Evolutionary conservation across 2,329 filamentous ascomycete species (phyloP).

Genomic region (Pseudogymnoascus sp.): DNA sequence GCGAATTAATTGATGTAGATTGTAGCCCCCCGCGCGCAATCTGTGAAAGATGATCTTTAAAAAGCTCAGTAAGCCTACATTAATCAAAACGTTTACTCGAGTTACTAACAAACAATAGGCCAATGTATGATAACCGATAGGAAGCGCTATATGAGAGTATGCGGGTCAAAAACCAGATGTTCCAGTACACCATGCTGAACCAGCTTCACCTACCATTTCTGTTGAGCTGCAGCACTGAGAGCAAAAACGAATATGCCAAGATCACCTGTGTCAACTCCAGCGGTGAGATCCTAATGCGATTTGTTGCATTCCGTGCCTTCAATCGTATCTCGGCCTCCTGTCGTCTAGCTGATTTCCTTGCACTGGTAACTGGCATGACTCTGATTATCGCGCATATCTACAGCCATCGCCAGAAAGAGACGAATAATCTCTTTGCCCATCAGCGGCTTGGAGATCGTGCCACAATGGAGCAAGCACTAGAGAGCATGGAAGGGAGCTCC

Average conservation of each 20-base stretch:
- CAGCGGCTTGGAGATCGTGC: slow-evolving; percentile 34
- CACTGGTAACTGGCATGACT: slow-evolving; percentile 31
- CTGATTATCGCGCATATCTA: slow-evolving; percentile 32
- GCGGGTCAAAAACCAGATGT: too few species aligned
- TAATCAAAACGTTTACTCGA: not conserved
- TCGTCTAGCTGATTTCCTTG: slow-evolving; percentile 32
- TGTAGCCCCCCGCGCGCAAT: too few species aligned
- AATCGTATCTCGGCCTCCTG: slow-evolving; percentile 27
- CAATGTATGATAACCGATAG: not conserved
- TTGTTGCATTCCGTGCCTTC: slow-evolving; percentile 28
- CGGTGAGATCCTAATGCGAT: slow-evolving; percentile 32
- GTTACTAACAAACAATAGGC: not conserved
- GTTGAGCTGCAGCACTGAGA: slow-evolving; percentile 20
- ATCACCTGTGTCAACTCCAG: slow-evolving; percentile 31
- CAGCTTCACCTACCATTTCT: slow-evolving; percentile 35
- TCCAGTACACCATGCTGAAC: too few species aligned
- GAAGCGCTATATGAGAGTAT: too few species aligned
- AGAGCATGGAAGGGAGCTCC: slow-evolving; percentile 26
- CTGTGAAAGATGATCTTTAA: not conserved
- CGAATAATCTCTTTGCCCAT: slow-evolving; percentile 29
- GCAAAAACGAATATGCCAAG: slow-evolving; percentile 27
- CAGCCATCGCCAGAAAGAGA: slow-evolving; percentile 18
- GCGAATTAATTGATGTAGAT: not conserved
- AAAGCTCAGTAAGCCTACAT: not conserved
- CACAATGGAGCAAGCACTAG: slow-evolving; percentile 31